Evolutionary conservation across 2,329 filamentous ascomycete genomes (phyloP), one percentile per base, ranked within the genome.

Genomic region (Cladosporium sp.): DNA sequence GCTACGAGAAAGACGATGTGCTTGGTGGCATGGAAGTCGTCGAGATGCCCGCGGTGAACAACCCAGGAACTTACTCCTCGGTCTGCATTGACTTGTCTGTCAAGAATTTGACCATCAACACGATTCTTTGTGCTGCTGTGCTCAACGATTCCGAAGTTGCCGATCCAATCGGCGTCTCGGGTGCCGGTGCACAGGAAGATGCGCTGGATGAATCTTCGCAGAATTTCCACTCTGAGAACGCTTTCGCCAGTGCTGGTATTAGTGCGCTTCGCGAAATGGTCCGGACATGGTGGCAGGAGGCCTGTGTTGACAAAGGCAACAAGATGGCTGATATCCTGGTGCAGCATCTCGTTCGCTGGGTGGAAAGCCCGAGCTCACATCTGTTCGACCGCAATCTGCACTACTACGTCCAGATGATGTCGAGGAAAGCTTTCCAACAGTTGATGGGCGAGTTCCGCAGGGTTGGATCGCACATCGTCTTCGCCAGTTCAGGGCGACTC

Each of bases 391-490:
- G 91, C 5, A 92, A 93, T 6, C 80, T 99, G 69, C 93, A 98
- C 75, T 95, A 97, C 81, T 98, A 99, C 74, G 93, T 99, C 64
- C 94, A 97, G 77, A 95, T 97, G 88, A 96, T 99, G 90, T 97
- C 93, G 37, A 91, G 92, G 70, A 99, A 99, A 78, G 95, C 96
- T 0, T 91, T 99, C 70, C 91, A 97, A 75, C 94, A 98, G 78
- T 86, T 99, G 40, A 97, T 99, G 91, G 91, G 90, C 0, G 95
- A 99, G 76, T 99, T 99, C 81, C 89, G 93, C 67, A 89, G 94
- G 12, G 94, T 99, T 1, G 95, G 95, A 2, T 97, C 93, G 0
- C 92, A 97, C 71, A 89, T 99, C 26, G 87, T 99, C n/a, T 98
- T 96, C 78, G 96, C 95, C 49, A 96, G 89, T 73, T 86, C 94